Evolutionary conservation across 768 basidiomycete genomes (phyloP).

Genomic region (Lanmaoa rubissima): DNA sequence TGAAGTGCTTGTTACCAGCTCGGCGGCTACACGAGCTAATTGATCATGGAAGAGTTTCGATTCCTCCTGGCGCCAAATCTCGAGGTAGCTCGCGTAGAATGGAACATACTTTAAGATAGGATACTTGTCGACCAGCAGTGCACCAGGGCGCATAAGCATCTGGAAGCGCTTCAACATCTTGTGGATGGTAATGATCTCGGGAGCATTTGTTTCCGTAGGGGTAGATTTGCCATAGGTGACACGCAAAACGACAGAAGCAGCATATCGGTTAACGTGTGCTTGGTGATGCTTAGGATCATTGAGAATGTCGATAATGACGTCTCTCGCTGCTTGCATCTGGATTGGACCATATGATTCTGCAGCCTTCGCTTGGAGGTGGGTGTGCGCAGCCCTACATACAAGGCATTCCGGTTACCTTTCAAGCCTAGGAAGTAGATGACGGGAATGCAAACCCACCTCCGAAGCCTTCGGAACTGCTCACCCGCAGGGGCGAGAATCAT

Average conservation of each 20-base stretch:
- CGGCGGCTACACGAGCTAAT: conserved; percentile 42
- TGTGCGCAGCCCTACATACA: conserved; percentile 49
- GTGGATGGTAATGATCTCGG: conserved; percentile 34
- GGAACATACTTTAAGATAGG: conserved; percentile 50
- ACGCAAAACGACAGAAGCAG: conserved; percentile 35
- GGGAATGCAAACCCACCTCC: conserved; percentile 38
- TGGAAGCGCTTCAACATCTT: conserved; percentile 37
- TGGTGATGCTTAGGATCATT: conserved; percentile 44
- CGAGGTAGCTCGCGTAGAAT: conserved; percentile 55
- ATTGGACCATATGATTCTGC: conserved; percentile 48
- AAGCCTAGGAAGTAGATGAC: background rate
- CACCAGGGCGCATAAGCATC: conserved; percentile 36
- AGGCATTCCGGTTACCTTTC: background rate
- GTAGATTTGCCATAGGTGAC: conserved; percentile 36
- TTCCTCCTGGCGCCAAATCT: conserved; percentile 56
- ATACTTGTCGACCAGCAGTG: conserved; percentile 35
- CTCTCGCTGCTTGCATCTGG: conserved; percentile 38
- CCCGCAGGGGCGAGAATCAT: conserved; percentile 55
- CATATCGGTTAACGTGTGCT: conserved; percentile 49
- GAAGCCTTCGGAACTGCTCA: conserved; percentile 59
- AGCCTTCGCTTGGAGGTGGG: conserved; percentile 55
- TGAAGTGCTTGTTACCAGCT: conserved; percentile 37
- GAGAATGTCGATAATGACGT: conserved; percentile 33
- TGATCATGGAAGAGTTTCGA: conserved; percentile 53
- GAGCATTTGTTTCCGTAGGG: conserved; percentile 28